phyloP scores from a whole-genome alignment of 768 basidiomycete genomes.

The Filobasidium floriforme region DNA sequence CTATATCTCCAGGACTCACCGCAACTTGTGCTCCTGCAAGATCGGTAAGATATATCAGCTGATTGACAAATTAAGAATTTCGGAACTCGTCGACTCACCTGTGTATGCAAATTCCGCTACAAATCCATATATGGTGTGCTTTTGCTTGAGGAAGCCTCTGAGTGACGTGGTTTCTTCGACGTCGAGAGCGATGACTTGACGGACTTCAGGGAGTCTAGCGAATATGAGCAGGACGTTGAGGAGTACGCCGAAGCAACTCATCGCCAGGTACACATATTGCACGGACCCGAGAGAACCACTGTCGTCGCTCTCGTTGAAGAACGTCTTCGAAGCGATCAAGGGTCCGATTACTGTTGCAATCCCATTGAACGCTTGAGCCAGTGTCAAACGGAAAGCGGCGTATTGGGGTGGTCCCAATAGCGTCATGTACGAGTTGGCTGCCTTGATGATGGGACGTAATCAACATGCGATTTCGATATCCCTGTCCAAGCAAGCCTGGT shows the following conservation, averaged over 20 bases:
- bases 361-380: slow-evolving; percentile 30
- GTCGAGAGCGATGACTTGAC: slow-evolving; percentile 25
- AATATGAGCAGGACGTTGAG: slow-evolving; percentile 31
- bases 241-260: slow-evolving; percentile 31
- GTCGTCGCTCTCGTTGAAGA: slow-evolving; percentile 24
- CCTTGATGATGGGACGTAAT: slow-evolving; percentile 7
- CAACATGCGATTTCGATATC: not conserved
- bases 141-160: slow-evolving; percentile 23
- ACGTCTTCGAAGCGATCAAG: slow-evolving; percentile 28
- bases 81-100: too few species aligned
- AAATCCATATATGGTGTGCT: slow-evolving; percentile 32
- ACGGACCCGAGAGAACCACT: slow-evolving; percentile 25
- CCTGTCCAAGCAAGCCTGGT: not conserved
- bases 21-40: too few species aligned
- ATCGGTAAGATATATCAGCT: too few species aligned
- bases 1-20: too few species aligned
- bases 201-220: slow-evolving; percentile 37
- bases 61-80: too few species aligned
- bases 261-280: slow-evolving; percentile 37
- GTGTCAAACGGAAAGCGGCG: slow-evolving; percentile 25
- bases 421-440: slow-evolving; percentile 27
- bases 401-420: slow-evolving; percentile 22
- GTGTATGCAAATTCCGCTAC: slow-evolving; percentile 26
- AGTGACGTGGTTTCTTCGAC: slow-evolving; percentile 9
- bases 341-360: slow-evolving; percentile 33